phyloP scores from a whole-genome alignment of 2,329 filamentous ascomycete species.

The Claviceps sp. region DNA sequence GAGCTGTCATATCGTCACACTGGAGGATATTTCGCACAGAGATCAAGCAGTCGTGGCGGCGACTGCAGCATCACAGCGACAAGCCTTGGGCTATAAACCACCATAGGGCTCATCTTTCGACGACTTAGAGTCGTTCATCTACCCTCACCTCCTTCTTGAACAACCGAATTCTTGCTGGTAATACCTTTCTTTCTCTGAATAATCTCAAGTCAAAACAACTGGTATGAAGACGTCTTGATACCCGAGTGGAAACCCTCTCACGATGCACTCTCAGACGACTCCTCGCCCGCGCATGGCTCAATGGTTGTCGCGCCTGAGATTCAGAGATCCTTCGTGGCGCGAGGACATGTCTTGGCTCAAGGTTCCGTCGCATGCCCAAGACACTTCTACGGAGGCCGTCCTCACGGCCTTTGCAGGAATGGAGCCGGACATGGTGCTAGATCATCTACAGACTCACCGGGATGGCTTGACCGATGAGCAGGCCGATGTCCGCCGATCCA shows the following conservation, averaged over 20 bases:
- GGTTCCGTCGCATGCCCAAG: conserved; percentile 5
- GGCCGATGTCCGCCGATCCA: conserved; percentile 10
- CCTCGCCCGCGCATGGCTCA: background rate
- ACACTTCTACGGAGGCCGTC: conserved; percentile 10
- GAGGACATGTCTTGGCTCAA: conserved; percentile 5
- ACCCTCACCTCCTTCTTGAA: background rate
- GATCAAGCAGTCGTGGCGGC: conserved; percentile 9
- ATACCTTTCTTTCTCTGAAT: background rate
- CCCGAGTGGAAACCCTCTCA: background rate
- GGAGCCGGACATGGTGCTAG: conserved; percentile 8
- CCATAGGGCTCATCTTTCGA: conserved; percentile 5
- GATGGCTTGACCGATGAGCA: conserved; percentile 12
- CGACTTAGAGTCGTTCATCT: background rate
- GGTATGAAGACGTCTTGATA: conserved; percentile 5
- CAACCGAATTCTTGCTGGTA: background rate
- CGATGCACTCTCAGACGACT: conserved; percentile 3
- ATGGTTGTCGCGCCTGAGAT: background rate
- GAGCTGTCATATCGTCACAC: conserved; percentile 9
- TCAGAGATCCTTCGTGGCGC: conserved; percentile 1
- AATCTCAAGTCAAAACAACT: background rate
- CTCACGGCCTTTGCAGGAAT: conserved; percentile 11
- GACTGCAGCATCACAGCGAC: conserved; percentile 4
- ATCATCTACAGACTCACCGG: conserved; percentile 10
- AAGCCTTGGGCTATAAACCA: conserved; percentile 5
- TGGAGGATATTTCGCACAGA: conserved; percentile 6